Percentiles rank a stretch among this genome's conserved stretches.
Conservation (phyloP, 1,284 basidiomycete species). For the Neonothopanus nambi region DNA sequence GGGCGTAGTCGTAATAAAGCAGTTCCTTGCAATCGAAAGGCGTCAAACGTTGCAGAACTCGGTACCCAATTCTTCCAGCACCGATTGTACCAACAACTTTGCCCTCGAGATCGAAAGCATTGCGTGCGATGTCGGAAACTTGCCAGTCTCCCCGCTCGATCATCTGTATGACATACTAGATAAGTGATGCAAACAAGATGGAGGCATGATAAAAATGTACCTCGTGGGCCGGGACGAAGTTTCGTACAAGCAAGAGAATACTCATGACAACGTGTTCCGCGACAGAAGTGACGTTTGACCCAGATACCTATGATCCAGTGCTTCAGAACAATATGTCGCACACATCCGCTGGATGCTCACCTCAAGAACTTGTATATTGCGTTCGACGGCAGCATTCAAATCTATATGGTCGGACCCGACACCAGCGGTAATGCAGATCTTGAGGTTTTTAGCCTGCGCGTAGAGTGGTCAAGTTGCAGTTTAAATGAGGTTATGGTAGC, state of each 20-base stretch:
- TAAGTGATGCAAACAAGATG: background rate
- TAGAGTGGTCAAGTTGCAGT: no score
- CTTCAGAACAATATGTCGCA: no score
- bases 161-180: slow-evolving; percentile 57
- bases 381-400: slow-evolving; percentile 83
- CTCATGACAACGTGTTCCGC: slow-evolving; percentile 84
- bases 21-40: no score
- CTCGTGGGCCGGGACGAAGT: slow-evolving; percentile 84
- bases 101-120: slow-evolving; percentile 86
- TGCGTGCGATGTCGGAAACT: slow-evolving; percentile 78
- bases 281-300: slow-evolving; percentile 86
- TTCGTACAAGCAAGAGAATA: slow-evolving; percentile 84
- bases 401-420: slow-evolving; percentile 94
- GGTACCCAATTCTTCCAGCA: slow-evolving; percentile 84
- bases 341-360: no score
- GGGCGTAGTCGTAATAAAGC: no score
- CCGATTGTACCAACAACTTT: slow-evolving; percentile 91
- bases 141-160: slow-evolving; percentile 83
- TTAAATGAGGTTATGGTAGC: no score
- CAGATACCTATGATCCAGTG: slow-evolving; percentile 81
- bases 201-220: no score
- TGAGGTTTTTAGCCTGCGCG: slow-evolving; percentile 72
- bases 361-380: slow-evolving; percentile 81
- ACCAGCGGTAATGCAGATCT: slow-evolving; percentile 93
- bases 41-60: no score